phyloP scores from a whole-genome alignment of 2,329 filamentous ascomycete species.

The Didymella pomorum region DNA sequence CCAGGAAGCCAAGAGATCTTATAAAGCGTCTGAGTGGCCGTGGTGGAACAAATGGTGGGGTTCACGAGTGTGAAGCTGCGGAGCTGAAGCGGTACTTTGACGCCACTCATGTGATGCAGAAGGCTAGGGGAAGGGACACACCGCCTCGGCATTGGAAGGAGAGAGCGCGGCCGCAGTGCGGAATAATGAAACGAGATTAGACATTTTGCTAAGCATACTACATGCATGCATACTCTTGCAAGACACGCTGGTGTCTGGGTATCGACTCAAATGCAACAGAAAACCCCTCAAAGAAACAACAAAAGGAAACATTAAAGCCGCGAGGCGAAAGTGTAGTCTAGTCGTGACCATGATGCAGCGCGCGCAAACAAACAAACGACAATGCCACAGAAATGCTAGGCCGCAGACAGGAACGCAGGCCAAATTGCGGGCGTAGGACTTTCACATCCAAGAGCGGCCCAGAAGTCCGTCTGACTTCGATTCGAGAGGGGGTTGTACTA shows the following conservation, averaged over 20 bases:
- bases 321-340: constrained; percentile 20
- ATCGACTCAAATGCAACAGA: constrained; percentile 17
- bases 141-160: too few species aligned
- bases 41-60: too few species aligned
- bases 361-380: background rate
- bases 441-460: too few species aligned
- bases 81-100: too few species aligned
- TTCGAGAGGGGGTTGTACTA: constrained; percentile 9
- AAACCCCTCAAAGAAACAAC: background rate
- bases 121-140: too few species aligned
- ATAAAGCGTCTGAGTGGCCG: too few species aligned
- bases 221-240: too few species aligned
- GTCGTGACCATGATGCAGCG: constrained; percentile 13
- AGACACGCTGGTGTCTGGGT: constrained; percentile 23
- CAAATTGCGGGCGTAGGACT: too few species aligned
- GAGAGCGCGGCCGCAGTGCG: too few species aligned
- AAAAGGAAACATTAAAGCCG: constrained; percentile 21
- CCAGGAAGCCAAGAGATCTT: too few species aligned
- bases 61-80: too few species aligned
- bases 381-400: background rate
- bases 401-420: background rate
- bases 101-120: too few species aligned
- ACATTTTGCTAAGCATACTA: constrained; percentile 13
- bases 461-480: background rate
- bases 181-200: background rate